Base-by-base conservation (phyloP, 441 rosid species). In the Manihot esculenta region DNA sequence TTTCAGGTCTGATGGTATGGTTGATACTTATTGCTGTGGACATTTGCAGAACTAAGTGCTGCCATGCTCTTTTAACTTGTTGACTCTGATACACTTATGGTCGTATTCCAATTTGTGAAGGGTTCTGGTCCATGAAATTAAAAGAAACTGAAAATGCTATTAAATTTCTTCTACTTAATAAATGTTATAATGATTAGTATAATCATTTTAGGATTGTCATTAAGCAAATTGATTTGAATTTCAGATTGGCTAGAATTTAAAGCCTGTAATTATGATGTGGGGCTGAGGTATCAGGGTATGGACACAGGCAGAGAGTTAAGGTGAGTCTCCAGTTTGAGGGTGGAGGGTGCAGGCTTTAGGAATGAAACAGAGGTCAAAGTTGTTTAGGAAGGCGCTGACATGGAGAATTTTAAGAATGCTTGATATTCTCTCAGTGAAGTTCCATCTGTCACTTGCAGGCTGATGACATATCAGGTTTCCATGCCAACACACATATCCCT, bases 401-500 rank as follows among this genome's bases (percentile, higher is more conserved):
- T 1, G 15, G 15, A 14, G 48, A 50, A 58, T 71, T 10, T 30
- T 4, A 33, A 57, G 35, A 61, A 15, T 49, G 70, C 71, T 38
- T 59, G 62, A 51, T 57, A 42, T 30, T 62, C 49, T 24, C 59
- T 71, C 45, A 68, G 7, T 20, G 7, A 66, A n/a, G 2, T 60
- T 8, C 23, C 53, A 68, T 77, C 24, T 41, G 73, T 66, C 76
- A 57, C 47, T 73, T 75, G 41, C 78, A 94, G 97, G 98, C 96
- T 23, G 95, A 92, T 74, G 93, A 91, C 79, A 88, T 95, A 71
- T 78, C 97, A 41, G 95, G 92, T n/a, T 95, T 87, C 76, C 98
- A 95, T 72, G 84, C 87, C 66, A 95, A 95, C 53, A 95, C 97
- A 7, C 96, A 91, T 74, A 95, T 95, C 71, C 96, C 99, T 62